These are phyloP conservation scores for Metschnikowia picachoensis DNA, from an alignment of 805 yeast species.

Conservation along the genomic window DNA sequence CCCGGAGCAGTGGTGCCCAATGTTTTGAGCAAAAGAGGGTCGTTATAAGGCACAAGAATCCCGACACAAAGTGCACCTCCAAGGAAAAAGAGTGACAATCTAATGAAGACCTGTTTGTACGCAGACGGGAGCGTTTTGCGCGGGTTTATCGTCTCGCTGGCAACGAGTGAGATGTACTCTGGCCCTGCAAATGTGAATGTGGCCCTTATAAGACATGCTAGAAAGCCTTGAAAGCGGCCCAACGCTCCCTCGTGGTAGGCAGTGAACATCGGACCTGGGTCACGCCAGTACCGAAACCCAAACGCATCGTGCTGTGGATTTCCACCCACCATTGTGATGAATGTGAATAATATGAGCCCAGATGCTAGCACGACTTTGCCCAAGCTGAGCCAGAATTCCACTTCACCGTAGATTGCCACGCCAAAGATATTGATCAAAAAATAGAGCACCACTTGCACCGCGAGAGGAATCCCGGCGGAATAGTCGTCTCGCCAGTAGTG, in stretches of 20 bases:
- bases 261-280: constrained; percentile 19
- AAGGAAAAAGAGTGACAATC: constrained; percentile 64
- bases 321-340: constrained; percentile 21
- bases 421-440: constrained; percentile 46
- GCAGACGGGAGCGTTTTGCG: constrained; percentile 73
- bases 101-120: constrained; percentile 65
- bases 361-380: constrained; percentile 30
- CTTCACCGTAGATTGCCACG: constrained; percentile 52
- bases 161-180: constrained; percentile 79
- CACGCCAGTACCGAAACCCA: constrained; percentile 20
- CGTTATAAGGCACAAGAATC: constrained; percentile 67
- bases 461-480: constrained; percentile 65
- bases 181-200: constrained; percentile 83
- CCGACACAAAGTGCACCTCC: constrained; percentile 80
- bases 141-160: constrained; percentile 76
- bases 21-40: constrained; percentile 54
- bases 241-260: constrained; percentile 41
- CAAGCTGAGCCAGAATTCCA: constrained; percentile 44
- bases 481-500: constrained; percentile 81
- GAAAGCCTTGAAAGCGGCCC: constrained; percentile 71
- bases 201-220: constrained; percentile 66
- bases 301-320: constrained; percentile 20
- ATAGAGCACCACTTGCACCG: constrained; percentile 61
- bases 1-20: constrained; percentile 59
- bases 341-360: constrained; percentile 18